These are phyloP conservation scores for Atkinsonella texensis DNA, from an alignment of 2,329 filamentous ascomycete genomes.

Conservation along the genomic window DNA sequence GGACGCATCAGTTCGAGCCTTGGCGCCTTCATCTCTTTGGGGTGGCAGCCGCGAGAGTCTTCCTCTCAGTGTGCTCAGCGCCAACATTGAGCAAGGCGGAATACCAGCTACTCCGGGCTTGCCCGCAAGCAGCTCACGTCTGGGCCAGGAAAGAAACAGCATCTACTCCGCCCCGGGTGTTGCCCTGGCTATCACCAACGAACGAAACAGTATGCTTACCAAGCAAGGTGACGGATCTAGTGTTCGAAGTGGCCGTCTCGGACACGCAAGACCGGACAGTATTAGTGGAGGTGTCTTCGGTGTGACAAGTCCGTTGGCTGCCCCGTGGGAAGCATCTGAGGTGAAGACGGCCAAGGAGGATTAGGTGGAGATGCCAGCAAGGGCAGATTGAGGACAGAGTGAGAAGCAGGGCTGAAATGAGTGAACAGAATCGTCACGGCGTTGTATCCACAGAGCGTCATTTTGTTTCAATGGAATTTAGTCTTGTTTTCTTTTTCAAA, in stretches of 20 bases:
- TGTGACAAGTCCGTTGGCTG: conserved; percentile 49
- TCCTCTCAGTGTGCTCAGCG: conserved; percentile 65
- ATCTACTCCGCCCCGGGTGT: conserved; percentile 69
- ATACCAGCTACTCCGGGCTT: conserved; percentile 36
- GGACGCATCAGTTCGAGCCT: conserved; percentile 70
- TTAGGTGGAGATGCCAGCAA: conserved; percentile 14
- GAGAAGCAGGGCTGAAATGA: background rate
- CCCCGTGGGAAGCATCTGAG: conserved; percentile 33
- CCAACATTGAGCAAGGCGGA: conserved; percentile 46
- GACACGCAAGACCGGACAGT: conserved; percentile 73
- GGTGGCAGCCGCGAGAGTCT: conserved; percentile 71
- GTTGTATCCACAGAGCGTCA: background rate
- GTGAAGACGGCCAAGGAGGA: conserved; percentile 22
- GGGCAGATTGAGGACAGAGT: conserved; percentile 8
- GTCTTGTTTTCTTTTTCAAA: background rate
- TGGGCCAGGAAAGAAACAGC: conserved; percentile 54
- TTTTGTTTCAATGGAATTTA: background rate
- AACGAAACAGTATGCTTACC: conserved; percentile 73
- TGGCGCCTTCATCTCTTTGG: conserved; percentile 74
- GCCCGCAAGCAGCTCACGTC: conserved; percentile 35
- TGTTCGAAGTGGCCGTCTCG: conserved; percentile 62
- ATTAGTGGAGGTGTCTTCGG: conserved; percentile 63
- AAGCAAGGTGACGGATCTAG: conserved; percentile 62
- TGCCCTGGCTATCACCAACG: conserved; percentile 53
- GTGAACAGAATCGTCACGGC: conserved; percentile 1